Conservation (phyloP, 441 rosid genomes). For the Erysimum cheiri region DNA sequence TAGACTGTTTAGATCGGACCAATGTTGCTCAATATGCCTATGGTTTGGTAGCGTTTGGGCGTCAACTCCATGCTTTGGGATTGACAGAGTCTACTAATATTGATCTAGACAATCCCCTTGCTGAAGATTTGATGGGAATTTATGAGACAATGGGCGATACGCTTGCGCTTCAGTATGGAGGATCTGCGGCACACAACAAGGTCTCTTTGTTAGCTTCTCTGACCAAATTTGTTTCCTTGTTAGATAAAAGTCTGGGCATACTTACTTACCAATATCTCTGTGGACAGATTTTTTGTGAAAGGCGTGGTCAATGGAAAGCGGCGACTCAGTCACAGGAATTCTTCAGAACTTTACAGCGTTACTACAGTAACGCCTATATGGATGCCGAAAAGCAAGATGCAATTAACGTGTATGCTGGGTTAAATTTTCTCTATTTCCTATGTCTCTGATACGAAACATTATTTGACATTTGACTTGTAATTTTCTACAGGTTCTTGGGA, state of each 20-base stretch:
- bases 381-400: slow-evolving; percentile 85
- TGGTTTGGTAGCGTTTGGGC: slow-evolving; percentile 73
- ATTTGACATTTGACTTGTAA: slow-evolving; percentile 22
- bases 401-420: slow-evolving; percentile 65
- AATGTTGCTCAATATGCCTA: slow-evolving; percentile 84
- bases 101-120: slow-evolving; percentile 62
- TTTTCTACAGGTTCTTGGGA: slow-evolving; percentile 80
- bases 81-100: slow-evolving; percentile 53
- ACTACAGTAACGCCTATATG: slow-evolving; percentile 75
- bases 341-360: slow-evolving; percentile 76
- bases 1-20: slow-evolving; percentile 81
- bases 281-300: slow-evolving; percentile 71
- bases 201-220: slow-evolving; percentile 42
- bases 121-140: slow-evolving; percentile 68
- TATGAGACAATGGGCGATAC: slow-evolving; percentile 86
- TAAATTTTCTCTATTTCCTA: slow-evolving; percentile 11
- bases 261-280: slow-evolving; percentile 26
- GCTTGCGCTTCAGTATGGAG: slow-evolving; percentile 83
- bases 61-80: slow-evolving; percentile 65
- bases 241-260: not conserved
- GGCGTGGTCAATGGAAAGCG: slow-evolving; percentile 88
- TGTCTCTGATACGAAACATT: slow-evolving; percentile 18
- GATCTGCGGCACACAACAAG: slow-evolving; percentile 90
- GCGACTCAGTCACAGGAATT: slow-evolving; percentile 83
- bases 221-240: slow-evolving; percentile 5